phyloP scores from a whole-genome alignment of 2,329 filamentous ascomycete genomes.

The Grosmannia huntii region DNA sequence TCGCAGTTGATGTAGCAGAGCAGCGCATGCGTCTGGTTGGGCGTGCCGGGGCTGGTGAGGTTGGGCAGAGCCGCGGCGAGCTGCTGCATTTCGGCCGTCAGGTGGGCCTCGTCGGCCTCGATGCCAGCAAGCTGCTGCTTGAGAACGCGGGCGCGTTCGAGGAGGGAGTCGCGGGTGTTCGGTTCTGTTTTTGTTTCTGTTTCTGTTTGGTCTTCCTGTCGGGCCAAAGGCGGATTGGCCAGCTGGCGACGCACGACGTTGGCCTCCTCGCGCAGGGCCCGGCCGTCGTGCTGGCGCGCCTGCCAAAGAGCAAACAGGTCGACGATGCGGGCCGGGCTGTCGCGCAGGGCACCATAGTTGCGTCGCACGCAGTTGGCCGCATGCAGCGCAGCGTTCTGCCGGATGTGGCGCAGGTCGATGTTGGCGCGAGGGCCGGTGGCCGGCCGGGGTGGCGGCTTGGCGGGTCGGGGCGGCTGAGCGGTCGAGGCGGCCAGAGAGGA shows the following conservation, averaged over 20 bases:
- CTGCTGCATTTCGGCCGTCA: constrained; percentile 53
- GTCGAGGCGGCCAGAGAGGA: not conserved
- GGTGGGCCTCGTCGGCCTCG: constrained; percentile 46
- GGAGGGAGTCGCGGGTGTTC: constrained; percentile 34
- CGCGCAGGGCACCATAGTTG: constrained; percentile 55
- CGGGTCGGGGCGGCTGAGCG: not conserved
- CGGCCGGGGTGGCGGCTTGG: not conserved
- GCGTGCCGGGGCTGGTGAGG: constrained; percentile 65
- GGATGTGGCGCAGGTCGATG: constrained; percentile 82
- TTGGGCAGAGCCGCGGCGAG: constrained; percentile 77
- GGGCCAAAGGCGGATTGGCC: constrained; percentile 35
- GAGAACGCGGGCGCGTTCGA: constrained; percentile 50
- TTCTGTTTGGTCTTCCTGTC: too few relatives aligned
- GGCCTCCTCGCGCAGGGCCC: constrained; percentile 49
- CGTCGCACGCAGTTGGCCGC: constrained; percentile 71
- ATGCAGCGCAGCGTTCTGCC: constrained; percentile 69
- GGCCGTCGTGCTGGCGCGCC: constrained; percentile 45
- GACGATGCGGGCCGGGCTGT: constrained; percentile 43
- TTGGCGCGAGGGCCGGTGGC: constrained; percentile 64
- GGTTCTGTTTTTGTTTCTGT: too few relatives aligned
- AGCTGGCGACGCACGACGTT: constrained; percentile 50
- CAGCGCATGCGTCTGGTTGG: constrained; percentile 52
- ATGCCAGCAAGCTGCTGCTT: constrained; percentile 50
- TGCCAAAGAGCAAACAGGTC: constrained; percentile 45
- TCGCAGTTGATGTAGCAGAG: constrained; percentile 70